Evolutionary conservation across 2,329 filamentous ascomycete genomes (phyloP).

Genomic region (Emergomyces orientalis): DNA sequence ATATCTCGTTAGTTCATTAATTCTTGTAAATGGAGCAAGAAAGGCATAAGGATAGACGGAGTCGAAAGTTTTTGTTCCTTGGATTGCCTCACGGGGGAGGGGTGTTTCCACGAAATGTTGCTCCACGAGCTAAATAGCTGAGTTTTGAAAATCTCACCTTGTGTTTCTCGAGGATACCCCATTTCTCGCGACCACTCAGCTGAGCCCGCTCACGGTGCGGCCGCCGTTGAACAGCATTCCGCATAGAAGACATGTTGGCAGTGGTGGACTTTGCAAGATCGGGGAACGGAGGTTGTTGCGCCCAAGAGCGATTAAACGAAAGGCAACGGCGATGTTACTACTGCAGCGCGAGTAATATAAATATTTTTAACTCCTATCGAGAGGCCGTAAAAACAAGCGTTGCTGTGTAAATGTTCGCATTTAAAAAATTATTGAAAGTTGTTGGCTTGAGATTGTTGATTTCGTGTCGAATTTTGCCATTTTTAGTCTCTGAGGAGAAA

Average conservation of each 20-base stretch:
- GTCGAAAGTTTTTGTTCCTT: background rate
- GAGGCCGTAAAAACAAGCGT: background rate
- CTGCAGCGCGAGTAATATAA: background rate
- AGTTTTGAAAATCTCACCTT: conserved; percentile 47
- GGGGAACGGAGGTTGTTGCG: background rate
- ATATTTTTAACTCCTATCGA: background rate
- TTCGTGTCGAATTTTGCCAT: background rate
- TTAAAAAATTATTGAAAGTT: background rate
- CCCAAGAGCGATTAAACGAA: background rate
- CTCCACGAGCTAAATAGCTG: background rate
- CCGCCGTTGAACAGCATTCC: conserved; percentile 62
- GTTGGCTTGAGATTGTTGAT: background rate
- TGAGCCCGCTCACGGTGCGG: conserved; percentile 87
- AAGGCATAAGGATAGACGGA: background rate
- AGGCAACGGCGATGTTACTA: background rate
- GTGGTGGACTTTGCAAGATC: background rate
- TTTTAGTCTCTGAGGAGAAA: conserved; percentile 6
- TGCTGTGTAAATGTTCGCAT: background rate
- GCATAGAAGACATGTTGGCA: conserved; percentile 46
- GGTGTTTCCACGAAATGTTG: background rate
- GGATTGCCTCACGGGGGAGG: background rate
- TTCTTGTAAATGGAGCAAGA: background rate
- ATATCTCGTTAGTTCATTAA: background rate
- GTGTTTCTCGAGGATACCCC: conserved; percentile 91
- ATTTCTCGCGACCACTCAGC: conserved; percentile 69